Percentiles rank a stretch among this genome's conserved stretches.
Conservation (phyloP, 2,329 filamentous ascomycete species). For the Nemania sp. region DNA sequence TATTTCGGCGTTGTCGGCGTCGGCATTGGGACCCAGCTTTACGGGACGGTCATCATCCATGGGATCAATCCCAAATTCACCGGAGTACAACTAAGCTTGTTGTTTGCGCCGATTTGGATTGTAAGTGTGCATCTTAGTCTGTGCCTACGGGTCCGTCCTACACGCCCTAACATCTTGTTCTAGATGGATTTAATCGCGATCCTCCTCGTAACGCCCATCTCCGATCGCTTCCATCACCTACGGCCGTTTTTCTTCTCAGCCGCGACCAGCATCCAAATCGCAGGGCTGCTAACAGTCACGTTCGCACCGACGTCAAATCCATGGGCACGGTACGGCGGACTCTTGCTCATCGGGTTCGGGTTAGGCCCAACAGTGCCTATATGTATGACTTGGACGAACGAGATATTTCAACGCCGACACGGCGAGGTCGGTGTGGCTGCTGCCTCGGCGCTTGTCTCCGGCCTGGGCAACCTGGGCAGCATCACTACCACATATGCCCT, state of each 20-base stretch:
- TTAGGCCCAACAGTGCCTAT: constrained; percentile 90
- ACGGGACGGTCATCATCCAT: constrained; percentile 83
- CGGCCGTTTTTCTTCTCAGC: constrained; percentile 81
- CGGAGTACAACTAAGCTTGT: constrained; percentile 74
- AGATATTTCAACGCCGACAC: constrained; percentile 87
- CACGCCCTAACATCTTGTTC: constrained; percentile 8
- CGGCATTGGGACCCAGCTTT: constrained; percentile 86
- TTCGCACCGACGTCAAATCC: constrained; percentile 69
- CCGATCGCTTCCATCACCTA: constrained; percentile 81
- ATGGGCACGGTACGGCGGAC: constrained; percentile 85
- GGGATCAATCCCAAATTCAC: constrained; percentile 76
- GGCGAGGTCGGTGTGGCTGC: constrained; percentile 90
- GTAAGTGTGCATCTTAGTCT: constrained; percentile 53
- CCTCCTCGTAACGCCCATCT: constrained; percentile 80
- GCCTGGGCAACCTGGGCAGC: constrained; percentile 83
- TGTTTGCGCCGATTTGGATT: constrained; percentile 92
- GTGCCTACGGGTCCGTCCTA: not conserved
- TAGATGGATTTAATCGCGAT: constrained; percentile 89
- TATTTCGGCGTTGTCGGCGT: constrained; percentile 95
- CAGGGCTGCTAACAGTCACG: constrained; percentile 77
- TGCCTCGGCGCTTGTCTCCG: constrained; percentile 82
- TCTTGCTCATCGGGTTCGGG: constrained; percentile 89
- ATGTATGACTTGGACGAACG: constrained; percentile 91
- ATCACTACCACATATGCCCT: constrained; percentile 88
- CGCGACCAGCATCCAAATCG: constrained; percentile 78